Base-by-base conservation (phyloP, 2,329 filamentous ascomycete genomes). In the Fusarium verrucosum region DNA sequence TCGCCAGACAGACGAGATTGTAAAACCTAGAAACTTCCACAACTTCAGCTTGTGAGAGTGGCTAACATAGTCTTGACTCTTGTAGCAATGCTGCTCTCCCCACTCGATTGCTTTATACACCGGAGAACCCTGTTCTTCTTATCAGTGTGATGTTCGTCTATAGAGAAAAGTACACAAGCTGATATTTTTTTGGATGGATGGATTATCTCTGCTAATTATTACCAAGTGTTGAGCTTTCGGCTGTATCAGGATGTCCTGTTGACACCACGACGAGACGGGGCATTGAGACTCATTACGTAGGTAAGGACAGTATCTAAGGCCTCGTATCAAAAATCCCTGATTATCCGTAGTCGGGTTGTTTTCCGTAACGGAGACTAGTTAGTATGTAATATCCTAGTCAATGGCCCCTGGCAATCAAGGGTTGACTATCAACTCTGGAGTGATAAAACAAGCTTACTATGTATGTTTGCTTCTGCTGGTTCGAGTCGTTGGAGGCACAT, bases 401-500 rank as follows among this genome's bases (percentile, higher is more conserved):
- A 25, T 11, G 38, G 38, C 20, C 26, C 25, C 17, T 17, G 25
- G 40, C 9, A 30, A 30, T 49, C 25, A 32, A 32, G 23, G 19
- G 22, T 49, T n/a, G n/a, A n/a, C n/a, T 36, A 37, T 22, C 25
- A 26, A 23, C n/a, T n/a, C 20, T 33, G 4, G 14, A 32, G 8
- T 53, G 10, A 9, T 49, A 23, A 49, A 30, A 35, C 36, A 45
- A 37, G 36, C 32, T 33, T 17, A 33, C 26, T 16, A 33, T 25
- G 16, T 51, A 41, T 65, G 32, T 47, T 62, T 65, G 40, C 43
- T 65, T 62, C 44, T 66, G 42, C 43, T 45, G 28, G 41, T 4
- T 23, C 22, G 46, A 36, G 40, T 36, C 35, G 46, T 37, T 40
- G 38, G 23, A 49, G 42, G 33, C n/a, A n/a, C n/a, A n/a, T n/a